phyloP scores from a whole-genome alignment of 2,329 filamentous ascomycete species.

The Bipolaris bicolor region DNA sequence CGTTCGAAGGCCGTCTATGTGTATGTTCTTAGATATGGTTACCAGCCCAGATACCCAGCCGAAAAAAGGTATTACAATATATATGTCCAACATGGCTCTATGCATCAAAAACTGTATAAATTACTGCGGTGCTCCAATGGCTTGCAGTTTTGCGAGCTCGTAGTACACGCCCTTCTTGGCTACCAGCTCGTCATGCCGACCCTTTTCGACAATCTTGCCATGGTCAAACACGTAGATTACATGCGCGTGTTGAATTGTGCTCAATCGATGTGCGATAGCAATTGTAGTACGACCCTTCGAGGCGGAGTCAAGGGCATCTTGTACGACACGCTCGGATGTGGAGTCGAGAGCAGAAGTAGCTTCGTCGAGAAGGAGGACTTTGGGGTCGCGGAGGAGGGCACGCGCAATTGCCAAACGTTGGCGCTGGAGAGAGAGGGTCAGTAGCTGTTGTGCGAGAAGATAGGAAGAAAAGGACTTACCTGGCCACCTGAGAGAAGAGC shows the following conservation, averaged over 20 bases:
- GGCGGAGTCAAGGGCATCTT: conserved; percentile 79
- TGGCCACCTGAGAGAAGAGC: conserved; percentile 68
- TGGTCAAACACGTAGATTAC: conserved; percentile 96
- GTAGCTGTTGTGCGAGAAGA: neutral
- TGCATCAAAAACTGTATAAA: neutral
- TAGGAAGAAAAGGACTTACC: neutral
- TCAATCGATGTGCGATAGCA: conserved; percentile 88
- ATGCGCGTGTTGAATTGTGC: conserved; percentile 93
- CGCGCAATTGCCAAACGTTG: conserved; percentile 94
- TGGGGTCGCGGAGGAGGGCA: conserved; percentile 88
- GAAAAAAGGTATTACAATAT: conserved; percentile 9
- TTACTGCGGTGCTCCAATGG: conserved; percentile 44
- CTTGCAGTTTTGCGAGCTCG: conserved; percentile 45
- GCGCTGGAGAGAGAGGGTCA: conserved; percentile 63
- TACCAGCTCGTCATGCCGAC: conserved; percentile 71
- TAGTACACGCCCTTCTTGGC: conserved; percentile 50
- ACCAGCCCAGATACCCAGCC: conserved; percentile 1
- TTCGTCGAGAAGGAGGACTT: conserved; percentile 66
- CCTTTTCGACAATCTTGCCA: conserved; percentile 82
- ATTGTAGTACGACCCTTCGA: conserved; percentile 90
- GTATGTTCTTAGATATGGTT: neutral
- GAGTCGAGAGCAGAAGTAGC: conserved; percentile 49
- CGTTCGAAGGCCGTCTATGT: neutral
- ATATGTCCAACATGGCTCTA: neutral
- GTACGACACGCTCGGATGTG: conserved; percentile 72